These are phyloP conservation scores for Candida piceae DNA, from an alignment of 805 yeast genomes.

Conservation along the genomic window DNA sequence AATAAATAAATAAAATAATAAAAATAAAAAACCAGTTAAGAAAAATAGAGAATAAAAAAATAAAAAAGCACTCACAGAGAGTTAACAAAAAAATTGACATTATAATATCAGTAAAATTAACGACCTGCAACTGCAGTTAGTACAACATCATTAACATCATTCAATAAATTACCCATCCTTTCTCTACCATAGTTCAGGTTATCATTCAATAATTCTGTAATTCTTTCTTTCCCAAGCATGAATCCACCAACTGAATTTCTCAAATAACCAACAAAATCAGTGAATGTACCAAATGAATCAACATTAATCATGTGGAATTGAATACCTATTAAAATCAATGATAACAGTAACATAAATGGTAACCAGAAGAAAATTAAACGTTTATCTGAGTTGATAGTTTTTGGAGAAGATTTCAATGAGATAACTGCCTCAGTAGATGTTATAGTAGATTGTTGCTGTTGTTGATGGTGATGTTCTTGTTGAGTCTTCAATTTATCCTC, in stretches of 20 bases:
- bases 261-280: constrained; percentile 33
- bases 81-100: too few relatives aligned
- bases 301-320: constrained; percentile 22
- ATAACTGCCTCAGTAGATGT: constrained; percentile 10
- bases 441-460: background rate
- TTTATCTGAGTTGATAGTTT: constrained; percentile 62
- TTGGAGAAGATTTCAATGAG: constrained; percentile 30
- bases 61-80: background rate
- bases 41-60: background rate
- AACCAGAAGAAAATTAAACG: constrained; percentile 90
- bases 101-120: too few relatives aligned
- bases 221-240: constrained; percentile 43
- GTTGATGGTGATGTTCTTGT: constrained; percentile 1
- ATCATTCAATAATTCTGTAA: constrained; percentile 31
- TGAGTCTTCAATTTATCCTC: background rate
- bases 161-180: constrained; percentile 29
- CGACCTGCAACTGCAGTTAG: constrained; percentile 32
- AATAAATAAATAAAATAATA: too few relatives aligned
- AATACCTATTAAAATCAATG: constrained; percentile 34
- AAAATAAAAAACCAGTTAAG: too few relatives aligned
- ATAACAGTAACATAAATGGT: constrained; percentile 60
- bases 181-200: constrained; percentile 28
- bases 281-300: constrained; percentile 16
- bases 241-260: constrained; percentile 43
- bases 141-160: constrained; percentile 38